Conservation (phyloP, 176 grass and related monocot species). For the Eragrostis curvula region DNA sequence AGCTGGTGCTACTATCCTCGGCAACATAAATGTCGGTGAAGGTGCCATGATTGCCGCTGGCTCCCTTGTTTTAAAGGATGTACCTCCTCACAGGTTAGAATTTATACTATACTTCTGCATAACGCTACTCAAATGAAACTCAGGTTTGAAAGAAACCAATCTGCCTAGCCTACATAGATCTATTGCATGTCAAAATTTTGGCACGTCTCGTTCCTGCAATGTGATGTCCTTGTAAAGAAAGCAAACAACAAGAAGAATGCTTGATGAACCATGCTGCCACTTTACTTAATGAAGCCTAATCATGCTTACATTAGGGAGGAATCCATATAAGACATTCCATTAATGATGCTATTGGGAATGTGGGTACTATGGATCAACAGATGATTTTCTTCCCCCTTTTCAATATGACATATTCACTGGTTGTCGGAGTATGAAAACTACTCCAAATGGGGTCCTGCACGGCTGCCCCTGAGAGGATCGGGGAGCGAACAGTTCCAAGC, state of each 20-base stretch:
- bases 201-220: neutral
- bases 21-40: conserved; percentile 90
- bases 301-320: neutral
- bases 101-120: neutral
- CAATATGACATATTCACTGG: neutral
- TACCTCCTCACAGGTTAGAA: conserved; percentile 93
- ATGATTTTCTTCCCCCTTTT: neutral
- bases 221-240: conserved; percentile 7
- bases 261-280: neutral
- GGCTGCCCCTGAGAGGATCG: no score
- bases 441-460: no score
- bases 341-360: neutral
- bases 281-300: neutral
- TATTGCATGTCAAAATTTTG: neutral
- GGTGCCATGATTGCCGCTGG: conserved; percentile 97
- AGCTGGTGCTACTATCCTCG: conserved; percentile 93
- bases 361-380: neutral
- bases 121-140: neutral
- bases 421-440: no score
- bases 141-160: neutral
- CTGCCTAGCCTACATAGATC: neutral
- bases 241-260: neutral
- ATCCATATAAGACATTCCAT: neutral
- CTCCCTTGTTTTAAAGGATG: conserved; percentile 93
- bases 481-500: no score